phyloP scores from a whole-genome alignment of 2,329 filamentous ascomycete species.

The Pleoardoris graminearum region DNA sequence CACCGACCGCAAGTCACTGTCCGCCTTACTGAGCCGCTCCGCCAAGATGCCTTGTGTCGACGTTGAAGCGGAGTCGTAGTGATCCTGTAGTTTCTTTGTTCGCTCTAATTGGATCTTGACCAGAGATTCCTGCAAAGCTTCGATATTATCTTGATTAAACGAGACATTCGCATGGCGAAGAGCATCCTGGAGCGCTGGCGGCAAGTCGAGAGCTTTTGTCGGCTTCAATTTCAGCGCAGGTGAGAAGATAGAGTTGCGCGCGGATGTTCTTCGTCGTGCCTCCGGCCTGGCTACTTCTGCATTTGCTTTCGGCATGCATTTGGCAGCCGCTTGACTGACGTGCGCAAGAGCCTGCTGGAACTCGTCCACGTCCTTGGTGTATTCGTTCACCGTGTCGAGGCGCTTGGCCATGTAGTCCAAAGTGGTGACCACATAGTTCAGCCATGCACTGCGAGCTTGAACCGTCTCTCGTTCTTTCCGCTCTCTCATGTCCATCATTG shows the following conservation, averaged over 20 bases:
- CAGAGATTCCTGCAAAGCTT: constrained; percentile 34
- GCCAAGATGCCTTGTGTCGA: constrained; percentile 40
- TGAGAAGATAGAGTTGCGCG: constrained; percentile 29
- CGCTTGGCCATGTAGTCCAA: constrained; percentile 49
- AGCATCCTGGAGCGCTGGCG: constrained; percentile 39
- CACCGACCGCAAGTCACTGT: constrained; percentile 44
- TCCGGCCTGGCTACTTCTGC: constrained; percentile 19
- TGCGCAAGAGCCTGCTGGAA: constrained; percentile 40
- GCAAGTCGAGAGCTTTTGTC: constrained; percentile 31
- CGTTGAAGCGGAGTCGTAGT: constrained; percentile 38
- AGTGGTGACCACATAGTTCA: constrained; percentile 49
- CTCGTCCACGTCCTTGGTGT: constrained; percentile 30
- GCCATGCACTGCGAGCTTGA: constrained; percentile 46
- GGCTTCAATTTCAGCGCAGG: constrained; percentile 36
- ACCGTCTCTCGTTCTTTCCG: constrained; percentile 41
- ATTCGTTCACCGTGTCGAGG: constrained; percentile 31
- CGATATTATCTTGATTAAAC: constrained; percentile 33
- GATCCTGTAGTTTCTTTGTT: constrained; percentile 38
- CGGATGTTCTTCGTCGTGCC: constrained; percentile 28
- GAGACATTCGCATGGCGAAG: constrained; percentile 39
- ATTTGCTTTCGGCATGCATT: constrained; percentile 28
- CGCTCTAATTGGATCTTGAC: constrained; percentile 36
- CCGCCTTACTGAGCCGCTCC: constrained; percentile 42
- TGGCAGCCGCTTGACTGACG: constrained; percentile 27
- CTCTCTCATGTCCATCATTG: constrained; percentile 54